These are phyloP conservation scores for Ophiosphaerella narmari DNA, from an alignment of 2,329 filamentous ascomycete species.

Conservation along the genomic window DNA sequence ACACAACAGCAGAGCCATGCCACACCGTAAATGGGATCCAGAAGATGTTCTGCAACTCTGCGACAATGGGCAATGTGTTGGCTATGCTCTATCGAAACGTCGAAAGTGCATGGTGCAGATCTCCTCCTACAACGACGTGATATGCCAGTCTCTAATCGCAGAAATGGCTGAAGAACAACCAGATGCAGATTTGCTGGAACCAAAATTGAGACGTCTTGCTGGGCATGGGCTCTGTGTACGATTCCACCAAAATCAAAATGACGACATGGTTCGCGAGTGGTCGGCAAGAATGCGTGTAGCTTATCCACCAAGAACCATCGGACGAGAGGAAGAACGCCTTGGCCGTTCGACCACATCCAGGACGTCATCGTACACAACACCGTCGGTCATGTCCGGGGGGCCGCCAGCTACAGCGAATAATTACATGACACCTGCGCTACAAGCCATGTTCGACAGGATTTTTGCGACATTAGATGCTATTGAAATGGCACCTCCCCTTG, in stretches of 20 bases:
- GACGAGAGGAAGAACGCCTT: neutral
- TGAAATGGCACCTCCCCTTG: too few relatives aligned
- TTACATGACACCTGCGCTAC: too few relatives aligned
- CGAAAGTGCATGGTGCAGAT: neutral
- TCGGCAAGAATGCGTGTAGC: constrained; percentile 2
- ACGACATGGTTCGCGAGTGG: constrained; percentile 8
- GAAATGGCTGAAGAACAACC: neutral
- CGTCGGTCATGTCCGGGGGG: too few relatives aligned
- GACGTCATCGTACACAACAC: too few relatives aligned
- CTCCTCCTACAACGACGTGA: neutral
- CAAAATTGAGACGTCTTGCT: constrained; percentile 14
- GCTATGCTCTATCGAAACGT: constrained; percentile 1
- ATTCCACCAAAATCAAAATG: constrained; percentile 3
- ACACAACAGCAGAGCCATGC: neutral
- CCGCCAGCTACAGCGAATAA: too few relatives aligned
- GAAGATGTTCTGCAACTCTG: neutral
- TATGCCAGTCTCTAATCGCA: neutral
- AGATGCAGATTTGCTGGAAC: constrained; percentile 2
- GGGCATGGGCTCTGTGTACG: constrained; percentile 6
- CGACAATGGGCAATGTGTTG: neutral
- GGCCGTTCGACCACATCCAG: neutral
- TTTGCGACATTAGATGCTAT: too few relatives aligned
- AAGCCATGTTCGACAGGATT: too few relatives aligned
- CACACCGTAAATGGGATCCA: neutral
- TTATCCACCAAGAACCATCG: neutral